Evolutionary conservation across 2,329 filamentous ascomycete species (phyloP).

Genomic region (Lachnellula hyalina): DNA sequence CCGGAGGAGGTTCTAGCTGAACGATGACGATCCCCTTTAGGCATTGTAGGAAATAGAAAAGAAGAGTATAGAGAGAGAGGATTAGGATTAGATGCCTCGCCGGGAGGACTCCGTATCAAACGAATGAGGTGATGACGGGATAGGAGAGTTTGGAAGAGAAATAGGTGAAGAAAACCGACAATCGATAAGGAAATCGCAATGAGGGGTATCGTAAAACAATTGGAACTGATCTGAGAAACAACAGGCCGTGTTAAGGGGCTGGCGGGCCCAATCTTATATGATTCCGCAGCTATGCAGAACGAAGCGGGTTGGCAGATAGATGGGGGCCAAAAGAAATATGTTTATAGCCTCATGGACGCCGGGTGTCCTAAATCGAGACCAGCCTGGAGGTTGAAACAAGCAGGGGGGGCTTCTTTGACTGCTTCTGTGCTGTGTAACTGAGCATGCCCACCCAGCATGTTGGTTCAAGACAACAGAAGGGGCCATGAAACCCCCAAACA

Average conservation of each 20-base stretch:
- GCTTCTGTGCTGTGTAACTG: conserved; percentile 6
- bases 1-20: conserved; percentile 20
- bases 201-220: conserved; percentile 22
- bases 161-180: conserved; percentile 11
- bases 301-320: conserved; percentile 11
- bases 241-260: conserved; percentile 18
- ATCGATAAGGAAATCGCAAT: conserved; percentile 15
- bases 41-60: conserved; percentile 19
- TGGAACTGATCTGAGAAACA: conserved; percentile 19
- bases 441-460: conserved; percentile 1
- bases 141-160: conserved; percentile 11
- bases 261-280: conserved; percentile 25
- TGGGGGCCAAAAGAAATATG: conserved; percentile 20
- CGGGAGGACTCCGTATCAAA: conserved; percentile 24
- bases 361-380: conserved; percentile 22
- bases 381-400: conserved; percentile 12
- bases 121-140: conserved; percentile 17
- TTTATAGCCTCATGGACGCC: conserved; percentile 26
- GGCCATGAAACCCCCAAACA: conserved; percentile 4
- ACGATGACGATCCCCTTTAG: conserved; percentile 21
- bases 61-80: conserved; percentile 9
- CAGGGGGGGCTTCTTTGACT: conserved; percentile 8
- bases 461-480: neutral
- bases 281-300: conserved; percentile 13
- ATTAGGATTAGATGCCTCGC: conserved; percentile 27